phyloP scores from a whole-genome alignment of 1,284 basidiomycete genomes.

The Pseudozyma hubeiensis region DNA sequence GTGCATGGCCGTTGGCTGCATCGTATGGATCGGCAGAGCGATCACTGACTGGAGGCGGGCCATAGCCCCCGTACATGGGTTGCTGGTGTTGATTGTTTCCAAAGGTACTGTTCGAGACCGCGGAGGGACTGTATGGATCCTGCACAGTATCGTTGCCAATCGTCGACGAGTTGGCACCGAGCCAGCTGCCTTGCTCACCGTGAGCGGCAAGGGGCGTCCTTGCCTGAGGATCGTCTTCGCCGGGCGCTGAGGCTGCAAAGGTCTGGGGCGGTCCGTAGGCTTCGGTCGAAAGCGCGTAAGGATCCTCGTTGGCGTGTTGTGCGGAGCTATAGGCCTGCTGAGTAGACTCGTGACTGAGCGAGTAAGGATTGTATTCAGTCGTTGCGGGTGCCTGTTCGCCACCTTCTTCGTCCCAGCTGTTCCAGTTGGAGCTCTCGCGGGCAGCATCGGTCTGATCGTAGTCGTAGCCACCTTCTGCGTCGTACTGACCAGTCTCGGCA shows the following conservation, averaged over 20 bases:
- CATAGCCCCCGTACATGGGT: conserved; percentile 19
- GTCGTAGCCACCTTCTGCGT: conserved; percentile 9
- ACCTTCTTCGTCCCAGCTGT: conserved; percentile 13
- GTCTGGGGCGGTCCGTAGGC: conserved; percentile 1
- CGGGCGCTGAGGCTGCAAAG: background rate
- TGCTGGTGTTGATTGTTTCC: conserved; percentile 1
- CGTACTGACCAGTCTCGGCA: conserved; percentile 5
- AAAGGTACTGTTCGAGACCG: conserved; percentile 9
- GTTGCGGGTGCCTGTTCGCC: conserved; percentile 6
- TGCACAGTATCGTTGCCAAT: conserved; percentile 14
- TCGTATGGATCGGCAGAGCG: conserved; percentile 14
- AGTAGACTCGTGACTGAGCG: conserved; percentile 3
- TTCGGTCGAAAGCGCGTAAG: conserved; percentile 5
- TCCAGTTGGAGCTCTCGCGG: conserved; percentile 20
- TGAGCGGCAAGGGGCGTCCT: conserved; percentile 29
- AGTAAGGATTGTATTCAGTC: conserved; percentile 11
- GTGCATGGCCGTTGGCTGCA: conserved; percentile 3
- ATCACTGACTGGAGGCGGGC: conserved; percentile 11
- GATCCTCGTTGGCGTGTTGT: conserved; percentile 1
- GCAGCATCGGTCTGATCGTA: background rate
- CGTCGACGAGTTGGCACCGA: conserved; percentile 5
- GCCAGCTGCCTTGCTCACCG: conserved; percentile 25
- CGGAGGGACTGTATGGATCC: conserved; percentile 16
- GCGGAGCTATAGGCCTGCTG: conserved; percentile 12
- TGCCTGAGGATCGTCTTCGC: conserved; percentile 26